Percentiles rank a stretch among this genome's conserved stretches.
Evolutionary conservation across 1,139 yeast genomes (phyloP).

Genomic region (Magnusiomyces magnusii): DNA sequence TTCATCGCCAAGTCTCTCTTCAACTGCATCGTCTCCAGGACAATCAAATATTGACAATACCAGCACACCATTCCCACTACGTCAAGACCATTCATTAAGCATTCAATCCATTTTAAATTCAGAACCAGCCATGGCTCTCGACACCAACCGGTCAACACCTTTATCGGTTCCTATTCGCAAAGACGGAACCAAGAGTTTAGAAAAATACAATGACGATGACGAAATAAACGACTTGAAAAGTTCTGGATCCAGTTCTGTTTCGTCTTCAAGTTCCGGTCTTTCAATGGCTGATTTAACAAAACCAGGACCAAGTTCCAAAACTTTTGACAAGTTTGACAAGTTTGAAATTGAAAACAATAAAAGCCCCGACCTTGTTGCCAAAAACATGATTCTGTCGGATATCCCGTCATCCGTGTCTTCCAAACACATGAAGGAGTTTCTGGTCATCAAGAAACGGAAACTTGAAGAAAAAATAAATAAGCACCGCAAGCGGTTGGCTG

Average conservation of each 20-base stretch:
- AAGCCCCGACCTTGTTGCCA: not conserved
- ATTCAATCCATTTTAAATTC: conserved; percentile 14
- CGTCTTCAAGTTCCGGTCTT: not conserved
- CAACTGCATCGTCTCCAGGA: not conserved
- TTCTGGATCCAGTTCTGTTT: not conserved
- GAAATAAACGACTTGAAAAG: not conserved
- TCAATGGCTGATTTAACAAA: too few relatives aligned
- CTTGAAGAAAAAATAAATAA: conserved; percentile 14
- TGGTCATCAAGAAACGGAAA: conserved; percentile 16
- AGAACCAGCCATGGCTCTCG: conserved; percentile 1
- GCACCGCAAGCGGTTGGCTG: conserved; percentile 9
- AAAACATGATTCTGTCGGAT: conserved; percentile 9
- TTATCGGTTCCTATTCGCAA: not conserved
- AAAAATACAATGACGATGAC: too few relatives aligned
- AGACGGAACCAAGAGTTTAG: not conserved
- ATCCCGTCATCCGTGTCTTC: conserved; percentile 13
- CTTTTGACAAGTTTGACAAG: too few relatives aligned
- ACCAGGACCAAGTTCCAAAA: too few relatives aligned
- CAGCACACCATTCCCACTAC: too few relatives aligned
- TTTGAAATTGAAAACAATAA: too few relatives aligned
- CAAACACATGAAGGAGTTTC: conserved; percentile 10
- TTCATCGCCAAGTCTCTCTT: not conserved
- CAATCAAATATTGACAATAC: too few relatives aligned
- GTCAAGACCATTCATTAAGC: conserved; percentile 11
- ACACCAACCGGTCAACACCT: not conserved